These are phyloP conservation scores for Mortierella sp. DNA, from an alignment of 371 early-diverging fungal genomes.

Conservation along the genomic window DNA sequence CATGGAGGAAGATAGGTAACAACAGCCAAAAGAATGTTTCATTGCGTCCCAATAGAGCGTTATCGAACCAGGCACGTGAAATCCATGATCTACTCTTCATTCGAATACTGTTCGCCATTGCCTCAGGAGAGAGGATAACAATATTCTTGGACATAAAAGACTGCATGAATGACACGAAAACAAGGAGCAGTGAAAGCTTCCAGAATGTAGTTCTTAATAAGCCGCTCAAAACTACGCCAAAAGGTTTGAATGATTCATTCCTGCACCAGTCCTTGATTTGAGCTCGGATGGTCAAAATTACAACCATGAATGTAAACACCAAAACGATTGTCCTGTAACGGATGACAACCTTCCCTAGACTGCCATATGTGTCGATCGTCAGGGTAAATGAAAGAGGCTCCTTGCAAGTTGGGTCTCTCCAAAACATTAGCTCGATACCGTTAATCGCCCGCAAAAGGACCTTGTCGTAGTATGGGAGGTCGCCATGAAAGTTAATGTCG, in stretches of 20 bases:
- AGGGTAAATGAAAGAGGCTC: conserved; percentile 64
- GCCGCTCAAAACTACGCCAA: conserved; percentile 17
- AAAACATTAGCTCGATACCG: conserved; percentile 75
- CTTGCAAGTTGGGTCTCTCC: conserved; percentile 72
- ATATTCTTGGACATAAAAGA: conserved; percentile 13
- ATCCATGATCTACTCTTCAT: background rate
- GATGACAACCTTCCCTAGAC: conserved; percentile 77
- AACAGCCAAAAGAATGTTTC: conserved; percentile 76
- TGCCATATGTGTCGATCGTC: conserved; percentile 78
- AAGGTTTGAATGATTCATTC: conserved; percentile 27
- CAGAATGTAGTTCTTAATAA: conserved; percentile 10
- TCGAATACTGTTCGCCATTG: background rate
- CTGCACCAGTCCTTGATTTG: conserved; percentile 73
- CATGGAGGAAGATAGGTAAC: conserved; percentile 60
- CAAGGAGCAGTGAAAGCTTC: conserved; percentile 24
- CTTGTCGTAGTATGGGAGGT: conserved; percentile 70
- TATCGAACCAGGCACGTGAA: conserved; percentile 24
- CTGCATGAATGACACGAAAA: conserved; percentile 14
- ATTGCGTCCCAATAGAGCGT: conserved; percentile 65
- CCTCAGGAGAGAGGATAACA: background rate
- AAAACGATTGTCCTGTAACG: conserved; percentile 78
- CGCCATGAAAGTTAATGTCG: conserved; percentile 79
- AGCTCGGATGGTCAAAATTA: conserved; percentile 65
- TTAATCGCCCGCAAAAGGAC: conserved; percentile 42
- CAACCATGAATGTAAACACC: conserved; percentile 74